phyloP scores from a whole-genome alignment of 163 green algal genomes.

The Scenedesmus sp. region DNA sequence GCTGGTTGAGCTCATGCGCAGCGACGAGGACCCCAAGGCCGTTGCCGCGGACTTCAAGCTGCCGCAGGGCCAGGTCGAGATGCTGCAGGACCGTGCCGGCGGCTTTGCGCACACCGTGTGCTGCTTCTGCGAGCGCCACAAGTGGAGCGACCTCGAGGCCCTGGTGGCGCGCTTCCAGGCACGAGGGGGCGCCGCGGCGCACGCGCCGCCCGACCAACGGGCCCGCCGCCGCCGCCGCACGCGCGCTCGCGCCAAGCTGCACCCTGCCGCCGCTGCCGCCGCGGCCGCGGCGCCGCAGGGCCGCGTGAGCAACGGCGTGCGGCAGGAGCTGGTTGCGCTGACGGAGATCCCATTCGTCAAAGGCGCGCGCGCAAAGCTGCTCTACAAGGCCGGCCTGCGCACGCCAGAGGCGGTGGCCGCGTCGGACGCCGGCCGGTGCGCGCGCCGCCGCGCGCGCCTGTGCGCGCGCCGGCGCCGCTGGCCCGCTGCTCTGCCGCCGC shows the following conservation, averaged over 20 bases:
- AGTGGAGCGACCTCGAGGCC: slow-evolving; percentile 78
- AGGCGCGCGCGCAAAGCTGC: slow-evolving; percentile 70
- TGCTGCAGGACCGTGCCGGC: slow-evolving; percentile 76
- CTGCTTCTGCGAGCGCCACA: slow-evolving; percentile 87
- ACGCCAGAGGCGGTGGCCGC: slow-evolving; percentile 76
- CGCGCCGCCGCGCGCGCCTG: not conserved
- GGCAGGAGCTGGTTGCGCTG: slow-evolving; percentile 80
- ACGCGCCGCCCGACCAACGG: too few relatives aligned
- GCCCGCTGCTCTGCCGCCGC: not conserved
- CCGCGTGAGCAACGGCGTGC: slow-evolving; percentile 69
- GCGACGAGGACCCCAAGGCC: slow-evolving; percentile 40
- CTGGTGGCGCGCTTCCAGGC: slow-evolving; percentile 84
- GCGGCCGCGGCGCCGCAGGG: not conserved
- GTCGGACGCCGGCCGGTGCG: slow-evolving; percentile 46
- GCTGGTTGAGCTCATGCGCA: slow-evolving; percentile 79
- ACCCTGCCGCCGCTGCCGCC: too few relatives aligned
- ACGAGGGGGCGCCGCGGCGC: too few relatives aligned
- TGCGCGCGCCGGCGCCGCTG: too few relatives aligned
- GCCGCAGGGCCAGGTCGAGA: slow-evolving; percentile 58
- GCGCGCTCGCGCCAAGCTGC: too few relatives aligned
- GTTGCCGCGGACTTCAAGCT: slow-evolving; percentile 69
- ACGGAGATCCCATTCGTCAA: slow-evolving; percentile 78
- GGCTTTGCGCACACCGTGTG: slow-evolving; percentile 80
- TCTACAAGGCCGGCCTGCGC: slow-evolving; percentile 86
- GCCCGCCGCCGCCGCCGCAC: too few relatives aligned